Base-by-base conservation (phyloP, 2,329 filamentous ascomycete genomes). In the Ceratocystis albifundus region DNA sequence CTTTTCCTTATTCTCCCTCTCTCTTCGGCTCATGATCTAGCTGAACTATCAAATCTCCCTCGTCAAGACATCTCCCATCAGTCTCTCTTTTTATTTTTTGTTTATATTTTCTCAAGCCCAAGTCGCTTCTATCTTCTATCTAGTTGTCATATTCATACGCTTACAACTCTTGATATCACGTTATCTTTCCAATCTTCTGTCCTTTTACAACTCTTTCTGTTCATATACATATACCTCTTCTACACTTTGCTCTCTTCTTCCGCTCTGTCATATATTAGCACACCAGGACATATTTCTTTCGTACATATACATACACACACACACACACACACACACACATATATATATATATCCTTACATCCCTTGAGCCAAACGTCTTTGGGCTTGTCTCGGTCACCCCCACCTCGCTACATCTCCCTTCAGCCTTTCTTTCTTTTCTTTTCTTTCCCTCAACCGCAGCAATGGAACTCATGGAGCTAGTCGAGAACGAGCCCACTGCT, bases 381-480 rank as follows among this genome's bases (percentile, higher is more conserved):
- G 45, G 46, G 6, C 30, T 20, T n/a, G 22, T 30, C 25, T 53
- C 50, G 53, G 61, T 48, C 45, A 46, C 46, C 25, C 25, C 46
- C 45, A 32, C 45, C 15, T 50, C 28, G 28, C 8, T 22, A 50
- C 36, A 5, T 36, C n/a, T 28, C 48, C 48, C 20, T 53, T 6
- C 12, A 53, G 0, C 17, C 20, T 5, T 17, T 65, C 32, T 65
- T 59, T 32, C 17, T 32, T 5, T 17, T 65, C 32, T 65, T 59
- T 32, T 46, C 28, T 65, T 20, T 48, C 28, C 36, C 28, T 32
- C 55, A 44, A 17, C 30, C 12, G 61, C 64, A 63, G 41, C 73
- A 68, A 85, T 86, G 84, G 84, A 86, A 75, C 79, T 86, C 71
- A 80, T 85, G 76, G 84, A 86, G 74, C 77, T 86, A 70, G 83